phyloP scores from a whole-genome alignment of 441 rosid species.

The Mallotus japonicus region DNA sequence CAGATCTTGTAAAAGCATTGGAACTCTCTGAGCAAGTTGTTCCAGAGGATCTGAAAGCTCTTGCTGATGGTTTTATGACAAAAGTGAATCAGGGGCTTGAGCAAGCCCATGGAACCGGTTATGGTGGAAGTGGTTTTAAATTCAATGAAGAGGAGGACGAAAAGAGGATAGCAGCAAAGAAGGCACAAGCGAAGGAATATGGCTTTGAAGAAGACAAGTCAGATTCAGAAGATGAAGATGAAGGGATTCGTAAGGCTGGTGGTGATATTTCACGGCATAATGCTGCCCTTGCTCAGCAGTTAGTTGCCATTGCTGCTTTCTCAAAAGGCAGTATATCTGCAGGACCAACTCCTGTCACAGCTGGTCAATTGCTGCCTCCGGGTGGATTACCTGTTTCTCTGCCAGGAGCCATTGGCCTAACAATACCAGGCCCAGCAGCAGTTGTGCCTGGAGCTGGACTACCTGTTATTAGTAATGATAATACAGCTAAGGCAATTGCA shows the following conservation, averaged over 20 bases:
- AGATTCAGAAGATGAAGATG: slow-evolving; percentile 91
- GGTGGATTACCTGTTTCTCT: slow-evolving; percentile 41
- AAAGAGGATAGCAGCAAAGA: slow-evolving; percentile 90
- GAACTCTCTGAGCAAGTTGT: slow-evolving; percentile 94
- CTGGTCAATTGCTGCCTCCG: slow-evolving; percentile 40
- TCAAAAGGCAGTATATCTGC: slow-evolving; percentile 41
- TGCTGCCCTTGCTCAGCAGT: slow-evolving; percentile 62
- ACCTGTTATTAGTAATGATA: slow-evolving; percentile 50
- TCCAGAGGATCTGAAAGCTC: slow-evolving; percentile 77
- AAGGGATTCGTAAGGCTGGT: slow-evolving; percentile 86
- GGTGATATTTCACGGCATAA: slow-evolving; percentile 71
- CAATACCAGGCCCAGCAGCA: slow-evolving; percentile 38
- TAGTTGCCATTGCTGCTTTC: slow-evolving; percentile 67
- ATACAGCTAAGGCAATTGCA: slow-evolving; percentile 78
- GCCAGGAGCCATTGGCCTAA: slow-evolving; percentile 35
- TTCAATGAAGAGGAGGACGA: slow-evolving; percentile 97
- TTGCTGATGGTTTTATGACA: slow-evolving; percentile 82
- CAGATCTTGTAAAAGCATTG: slow-evolving; percentile 89
- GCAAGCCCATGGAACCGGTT: slow-evolving; percentile 94
- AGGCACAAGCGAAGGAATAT: slow-evolving; percentile 94
- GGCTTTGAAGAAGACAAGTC: slow-evolving; percentile 96
- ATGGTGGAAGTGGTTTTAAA: slow-evolving; percentile 96
- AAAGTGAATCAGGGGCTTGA: slow-evolving; percentile 92
- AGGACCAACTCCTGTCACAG: slow-evolving; percentile 29
- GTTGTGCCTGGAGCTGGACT: slow-evolving; percentile 38